phyloP scores from a whole-genome alignment of 805 yeast genomes.

The Candida silvicultrix region DNA sequence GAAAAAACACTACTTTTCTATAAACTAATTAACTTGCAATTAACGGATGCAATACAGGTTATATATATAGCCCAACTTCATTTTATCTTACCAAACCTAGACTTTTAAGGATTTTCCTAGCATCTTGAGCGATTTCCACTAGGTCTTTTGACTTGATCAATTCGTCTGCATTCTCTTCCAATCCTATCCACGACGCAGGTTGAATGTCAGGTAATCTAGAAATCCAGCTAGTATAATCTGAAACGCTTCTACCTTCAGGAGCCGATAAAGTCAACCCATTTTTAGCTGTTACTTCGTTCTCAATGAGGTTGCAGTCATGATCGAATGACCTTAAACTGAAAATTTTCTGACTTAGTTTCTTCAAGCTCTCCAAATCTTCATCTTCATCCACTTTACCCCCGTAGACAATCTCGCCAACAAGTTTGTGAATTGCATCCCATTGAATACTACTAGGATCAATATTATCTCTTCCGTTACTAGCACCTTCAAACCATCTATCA shows the following conservation, averaged over 20 bases:
- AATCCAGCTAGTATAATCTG: conserved; percentile 43
- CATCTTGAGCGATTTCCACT: neutral
- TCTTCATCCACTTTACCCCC: conserved; percentile 52
- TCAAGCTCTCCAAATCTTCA: conserved; percentile 34
- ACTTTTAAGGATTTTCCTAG: conserved; percentile 1
- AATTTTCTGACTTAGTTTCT: conserved; percentile 27
- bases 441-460: conserved; percentile 42
- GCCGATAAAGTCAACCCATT: conserved; percentile 21
- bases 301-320: conserved; percentile 34
- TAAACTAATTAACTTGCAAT: too few relatives aligned
- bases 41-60: too few relatives aligned
- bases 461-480: conserved; percentile 23
- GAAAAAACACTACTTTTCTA: too few relatives aligned
- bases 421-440: conserved; percentile 44
- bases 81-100: neutral
- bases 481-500: conserved; percentile 31
- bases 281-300: conserved; percentile 14
- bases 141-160: conserved; percentile 18
- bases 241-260: conserved; percentile 41
- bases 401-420: conserved; percentile 51
- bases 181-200: conserved; percentile 49
- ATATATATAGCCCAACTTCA: too few relatives aligned
- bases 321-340: conserved; percentile 37
- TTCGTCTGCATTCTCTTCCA: conserved; percentile 37
- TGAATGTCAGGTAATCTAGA: conserved; percentile 42